Percentiles rank a stretch among this genome's conserved stretches.
phyloP scores from a whole-genome alignment of 2,329 filamentous ascomycete genomes.

The Paraconiothyrium sp. region DNA sequence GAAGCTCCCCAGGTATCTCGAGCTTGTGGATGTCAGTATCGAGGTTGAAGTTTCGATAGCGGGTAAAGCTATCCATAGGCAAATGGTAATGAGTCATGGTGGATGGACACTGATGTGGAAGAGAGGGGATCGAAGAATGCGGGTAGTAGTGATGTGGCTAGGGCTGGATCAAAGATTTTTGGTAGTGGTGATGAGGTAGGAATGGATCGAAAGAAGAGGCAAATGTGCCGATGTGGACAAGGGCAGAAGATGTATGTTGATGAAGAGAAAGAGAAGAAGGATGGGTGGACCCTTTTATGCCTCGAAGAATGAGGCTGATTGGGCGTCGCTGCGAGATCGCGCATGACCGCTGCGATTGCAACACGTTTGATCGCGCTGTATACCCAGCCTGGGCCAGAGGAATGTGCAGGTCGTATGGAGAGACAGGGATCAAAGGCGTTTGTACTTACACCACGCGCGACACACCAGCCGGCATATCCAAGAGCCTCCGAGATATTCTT shows the following conservation, averaged over 20 bases:
- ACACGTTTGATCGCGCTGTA: conserved; percentile 12
- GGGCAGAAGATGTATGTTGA: background rate
- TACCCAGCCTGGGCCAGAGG: conserved; percentile 5
- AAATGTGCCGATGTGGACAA: background rate
- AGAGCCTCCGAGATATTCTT: conserved; percentile 51
- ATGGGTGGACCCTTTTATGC: conserved; percentile 1
- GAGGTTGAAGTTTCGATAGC: conserved; percentile 30
- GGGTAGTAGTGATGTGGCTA: background rate
- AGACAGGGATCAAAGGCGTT: conserved; percentile 18
- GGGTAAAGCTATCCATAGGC: conserved; percentile 26
- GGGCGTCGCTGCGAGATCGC: background rate
- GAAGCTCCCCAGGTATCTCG: conserved; percentile 36
- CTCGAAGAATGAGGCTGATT: background rate
- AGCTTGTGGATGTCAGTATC: conserved; percentile 38
- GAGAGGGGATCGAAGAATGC: background rate
- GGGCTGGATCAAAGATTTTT: background rate
- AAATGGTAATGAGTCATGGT: conserved; percentile 21
- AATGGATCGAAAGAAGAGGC: background rate
- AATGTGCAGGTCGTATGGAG: conserved; percentile 4
- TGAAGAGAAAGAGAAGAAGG: conserved; percentile 12
- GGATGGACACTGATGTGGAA: conserved; percentile 15
- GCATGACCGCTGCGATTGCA: conserved; percentile 7
- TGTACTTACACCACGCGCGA: conserved; percentile 50
- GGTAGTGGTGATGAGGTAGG: background rate
- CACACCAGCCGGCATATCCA: conserved; percentile 46